Evolutionary conservation across 768 basidiomycete species (phyloP).

Genomic region (Termitomyces sp.): DNA sequence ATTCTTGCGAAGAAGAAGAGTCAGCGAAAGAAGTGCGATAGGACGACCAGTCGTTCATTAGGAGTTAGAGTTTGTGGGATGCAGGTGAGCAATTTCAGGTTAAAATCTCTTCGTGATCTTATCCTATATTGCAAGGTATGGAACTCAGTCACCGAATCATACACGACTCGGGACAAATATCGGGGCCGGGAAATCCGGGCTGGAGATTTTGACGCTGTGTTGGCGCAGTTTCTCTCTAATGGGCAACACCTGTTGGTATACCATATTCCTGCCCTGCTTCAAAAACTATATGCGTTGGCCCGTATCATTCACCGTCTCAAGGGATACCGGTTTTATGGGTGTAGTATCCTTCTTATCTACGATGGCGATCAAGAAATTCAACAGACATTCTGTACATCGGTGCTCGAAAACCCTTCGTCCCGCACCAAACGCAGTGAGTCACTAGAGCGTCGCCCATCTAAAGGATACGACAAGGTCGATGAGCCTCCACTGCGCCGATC

Average conservation of each 20-base stretch:
- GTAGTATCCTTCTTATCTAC: slow-evolving; percentile 94
- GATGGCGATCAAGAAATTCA: slow-evolving; percentile 92
- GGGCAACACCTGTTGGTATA: slow-evolving; percentile 81
- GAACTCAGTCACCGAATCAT: slow-evolving; percentile 80
- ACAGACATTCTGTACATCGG: slow-evolving; percentile 58
- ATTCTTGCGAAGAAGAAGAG: slow-evolving; percentile 92
- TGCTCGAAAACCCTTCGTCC: slow-evolving; percentile 60
- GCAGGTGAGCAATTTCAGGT: slow-evolving; percentile 64
- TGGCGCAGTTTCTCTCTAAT: slow-evolving; percentile 80
- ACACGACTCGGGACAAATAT: slow-evolving; percentile 94
- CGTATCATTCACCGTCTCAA: slow-evolving; percentile 83
- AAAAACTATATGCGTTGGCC: slow-evolving; percentile 91
- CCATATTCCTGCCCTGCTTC: slow-evolving; percentile 88
- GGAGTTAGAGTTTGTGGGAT: slow-evolving; percentile 97
- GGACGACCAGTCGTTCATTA: slow-evolving; percentile 85
- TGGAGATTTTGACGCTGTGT: slow-evolving; percentile 77
- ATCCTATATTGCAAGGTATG: slow-evolving; percentile 61
- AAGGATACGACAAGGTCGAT: slow-evolving; percentile 36
- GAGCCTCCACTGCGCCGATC: slow-evolving; percentile 58
- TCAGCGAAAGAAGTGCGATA: slow-evolving; percentile 96
- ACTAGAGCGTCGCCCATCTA: slow-evolving; percentile 50
- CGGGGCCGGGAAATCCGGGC: slow-evolving; percentile 86
- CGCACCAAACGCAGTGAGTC: slow-evolving; percentile 77
- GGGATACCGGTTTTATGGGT: slow-evolving; percentile 98
- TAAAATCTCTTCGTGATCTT: neutral